Conservation (phyloP, 2,329 filamentous ascomycete species). For the Diaporthe vaccinii region DNA sequence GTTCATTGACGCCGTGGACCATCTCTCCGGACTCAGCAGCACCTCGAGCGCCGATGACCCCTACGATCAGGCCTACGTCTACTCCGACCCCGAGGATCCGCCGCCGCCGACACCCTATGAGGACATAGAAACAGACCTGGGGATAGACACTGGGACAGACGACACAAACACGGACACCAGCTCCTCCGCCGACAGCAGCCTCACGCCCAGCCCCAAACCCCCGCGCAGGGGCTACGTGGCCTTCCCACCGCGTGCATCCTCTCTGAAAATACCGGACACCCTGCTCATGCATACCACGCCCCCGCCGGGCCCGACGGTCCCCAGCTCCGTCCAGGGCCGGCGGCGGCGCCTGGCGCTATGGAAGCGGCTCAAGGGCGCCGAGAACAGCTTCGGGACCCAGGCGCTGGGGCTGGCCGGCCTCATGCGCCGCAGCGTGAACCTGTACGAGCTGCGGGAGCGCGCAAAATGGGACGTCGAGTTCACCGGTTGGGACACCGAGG, state of each 20-base stretch:
- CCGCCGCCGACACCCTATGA: constrained; percentile 21
- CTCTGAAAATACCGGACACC: constrained; percentile 62
- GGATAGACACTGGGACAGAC: not conserved
- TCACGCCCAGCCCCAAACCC: constrained; percentile 42
- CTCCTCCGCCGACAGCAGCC: not conserved
- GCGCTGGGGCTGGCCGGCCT: constrained; percentile 60
- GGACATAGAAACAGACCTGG: not conserved
- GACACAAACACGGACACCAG: constrained; percentile 1
- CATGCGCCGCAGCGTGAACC: constrained; percentile 64
- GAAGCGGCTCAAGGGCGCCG: constrained; percentile 41
- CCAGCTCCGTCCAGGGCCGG: constrained; percentile 41
- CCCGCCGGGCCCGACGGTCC: constrained; percentile 41
- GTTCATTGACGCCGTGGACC: not conserved
- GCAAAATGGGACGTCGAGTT: constrained; percentile 57
- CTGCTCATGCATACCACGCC: constrained; percentile 61
- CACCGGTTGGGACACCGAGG: constrained; percentile 51
- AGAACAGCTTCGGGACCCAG: constrained; percentile 62
- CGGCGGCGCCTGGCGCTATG: constrained; percentile 34
- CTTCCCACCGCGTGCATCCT: constrained; percentile 63
- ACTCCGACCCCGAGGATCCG: constrained; percentile 38
- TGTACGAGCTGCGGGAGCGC: constrained; percentile 59
- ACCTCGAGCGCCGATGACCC: not conserved
- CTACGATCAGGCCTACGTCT: constrained; percentile 35
- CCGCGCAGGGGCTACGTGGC: constrained; percentile 58
- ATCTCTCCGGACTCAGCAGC: not conserved